phyloP scores from a whole-genome alignment of 768 basidiomycete genomes.

The Tulasnella sp. region DNA sequence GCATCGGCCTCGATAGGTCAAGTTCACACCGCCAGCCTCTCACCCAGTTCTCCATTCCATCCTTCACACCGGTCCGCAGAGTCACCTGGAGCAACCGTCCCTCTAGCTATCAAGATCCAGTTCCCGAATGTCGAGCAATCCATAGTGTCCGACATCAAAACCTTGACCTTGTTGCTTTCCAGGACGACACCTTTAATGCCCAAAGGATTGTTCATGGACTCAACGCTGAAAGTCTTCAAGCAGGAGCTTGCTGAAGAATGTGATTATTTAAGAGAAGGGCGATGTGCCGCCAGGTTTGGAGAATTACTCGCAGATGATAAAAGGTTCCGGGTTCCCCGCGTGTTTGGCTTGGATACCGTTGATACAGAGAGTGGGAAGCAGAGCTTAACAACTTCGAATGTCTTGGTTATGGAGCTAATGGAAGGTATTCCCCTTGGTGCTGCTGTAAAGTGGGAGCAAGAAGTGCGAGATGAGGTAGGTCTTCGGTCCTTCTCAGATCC shows the following conservation, averaged over 20 bases:
- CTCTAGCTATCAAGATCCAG: conserved; percentile 60
- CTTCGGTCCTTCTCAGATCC: not conserved
- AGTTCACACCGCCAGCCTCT: conserved; percentile 66
- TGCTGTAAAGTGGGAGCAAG: conserved; percentile 42
- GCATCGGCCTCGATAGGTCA: conserved; percentile 97
- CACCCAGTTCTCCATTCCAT: conserved; percentile 26
- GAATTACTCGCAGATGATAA: conserved; percentile 32
- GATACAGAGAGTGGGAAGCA: conserved; percentile 35
- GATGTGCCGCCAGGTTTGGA: conserved; percentile 46
- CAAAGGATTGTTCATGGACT: conserved; percentile 78
- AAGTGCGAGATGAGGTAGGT: conserved; percentile 58
- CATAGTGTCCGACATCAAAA: conserved; percentile 76
- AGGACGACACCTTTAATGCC: conserved; percentile 48
- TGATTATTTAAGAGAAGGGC: conserved; percentile 74
- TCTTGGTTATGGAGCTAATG: conserved; percentile 84
- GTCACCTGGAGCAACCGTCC: conserved; percentile 16
- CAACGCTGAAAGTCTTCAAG: conserved; percentile 82
- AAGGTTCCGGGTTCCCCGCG: conserved; percentile 72
- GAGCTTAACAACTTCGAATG: conserved; percentile 53
- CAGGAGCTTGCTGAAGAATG: conserved; percentile 87
- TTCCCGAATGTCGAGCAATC: conserved; percentile 85
- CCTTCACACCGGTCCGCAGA: conserved; percentile 37
- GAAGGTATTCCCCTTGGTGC: conserved; percentile 72
- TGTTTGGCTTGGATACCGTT: conserved; percentile 31
- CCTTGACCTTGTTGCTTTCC: conserved; percentile 71